phyloP scores from a whole-genome alignment of 805 yeast genomes.

The Wickerhamomyces rabaulensis region DNA sequence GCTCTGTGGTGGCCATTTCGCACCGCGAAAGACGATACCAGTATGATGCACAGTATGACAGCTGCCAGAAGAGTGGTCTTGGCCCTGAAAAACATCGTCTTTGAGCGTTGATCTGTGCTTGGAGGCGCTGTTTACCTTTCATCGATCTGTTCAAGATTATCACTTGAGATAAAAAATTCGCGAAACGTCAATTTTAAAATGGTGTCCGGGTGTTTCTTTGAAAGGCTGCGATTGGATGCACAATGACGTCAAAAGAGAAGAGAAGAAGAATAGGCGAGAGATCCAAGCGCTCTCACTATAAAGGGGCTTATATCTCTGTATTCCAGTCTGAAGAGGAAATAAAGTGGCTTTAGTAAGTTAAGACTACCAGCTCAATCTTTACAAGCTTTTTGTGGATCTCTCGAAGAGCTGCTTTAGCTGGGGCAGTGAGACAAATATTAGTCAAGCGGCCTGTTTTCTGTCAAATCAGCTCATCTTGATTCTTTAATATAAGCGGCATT shows the following conservation, averaged over 20 bases:
- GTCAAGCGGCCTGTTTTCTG: no score
- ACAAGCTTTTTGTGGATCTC: no score
- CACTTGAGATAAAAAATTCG: neutral
- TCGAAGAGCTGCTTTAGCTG: no score
- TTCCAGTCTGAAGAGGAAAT: no score
- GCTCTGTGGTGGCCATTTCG: constrained; percentile 18
- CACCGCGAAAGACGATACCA: constrained; percentile 5
- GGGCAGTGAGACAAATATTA: no score
- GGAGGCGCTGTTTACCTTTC: neutral
- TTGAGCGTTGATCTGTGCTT: neutral
- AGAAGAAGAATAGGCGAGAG: no score
- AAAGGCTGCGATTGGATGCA: neutral
- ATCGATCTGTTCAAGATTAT: neutral
- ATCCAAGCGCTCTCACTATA: neutral
- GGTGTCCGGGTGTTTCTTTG: neutral
- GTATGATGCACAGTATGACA: neutral
- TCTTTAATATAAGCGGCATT: neutral
- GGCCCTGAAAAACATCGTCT: neutral
- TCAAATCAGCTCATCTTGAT: neutral
- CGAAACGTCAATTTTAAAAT: neutral
- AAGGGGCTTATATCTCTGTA: no score
- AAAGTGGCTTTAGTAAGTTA: no score
- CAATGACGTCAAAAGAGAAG: neutral
- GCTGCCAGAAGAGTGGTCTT: neutral
- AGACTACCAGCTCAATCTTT: no score